These are phyloP conservation scores for Phoma sp. DNA, from an alignment of 2,329 filamentous ascomycete genomes.

Conservation along the genomic window DNA sequence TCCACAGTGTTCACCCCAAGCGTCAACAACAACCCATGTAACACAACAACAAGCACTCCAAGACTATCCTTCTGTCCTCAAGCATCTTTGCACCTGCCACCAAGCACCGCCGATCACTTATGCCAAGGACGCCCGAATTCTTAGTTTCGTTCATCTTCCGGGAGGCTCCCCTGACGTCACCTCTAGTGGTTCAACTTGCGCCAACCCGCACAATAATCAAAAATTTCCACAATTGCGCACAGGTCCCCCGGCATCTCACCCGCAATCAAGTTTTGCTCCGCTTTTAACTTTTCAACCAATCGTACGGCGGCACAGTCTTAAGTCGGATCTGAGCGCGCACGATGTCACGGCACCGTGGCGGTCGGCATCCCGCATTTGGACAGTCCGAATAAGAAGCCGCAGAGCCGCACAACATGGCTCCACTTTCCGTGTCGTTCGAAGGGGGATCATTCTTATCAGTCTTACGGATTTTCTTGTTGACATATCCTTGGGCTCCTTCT, in stretches of 20 bases:
- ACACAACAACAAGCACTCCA: constrained; percentile 4
- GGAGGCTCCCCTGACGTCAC: constrained; percentile 12
- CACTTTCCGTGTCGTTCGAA: no score
- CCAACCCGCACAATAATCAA: background rate
- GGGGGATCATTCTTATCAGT: no score
- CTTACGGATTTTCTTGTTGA: no score
- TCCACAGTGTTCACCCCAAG: no score
- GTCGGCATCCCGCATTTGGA: constrained; percentile 1
- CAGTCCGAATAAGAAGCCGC: constrained; percentile 1
- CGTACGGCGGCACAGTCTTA: background rate
- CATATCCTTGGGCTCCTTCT: no score
- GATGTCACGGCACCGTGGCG: constrained; percentile 5
- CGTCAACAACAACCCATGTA: background rate
- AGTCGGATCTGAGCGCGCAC: background rate
- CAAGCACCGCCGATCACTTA: constrained; percentile 14
- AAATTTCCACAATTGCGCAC: constrained; percentile 1
- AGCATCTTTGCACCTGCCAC: constrained; percentile 8
- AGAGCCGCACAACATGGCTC: constrained; percentile 10
- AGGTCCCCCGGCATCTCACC: constrained; percentile 16
- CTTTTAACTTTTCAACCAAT: background rate
- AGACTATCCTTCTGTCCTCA: background rate
- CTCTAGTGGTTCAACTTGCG: no score
- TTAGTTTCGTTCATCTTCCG: constrained; percentile 4
- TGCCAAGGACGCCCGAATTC: constrained; percentile 18
- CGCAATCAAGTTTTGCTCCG: constrained; percentile 1